phyloP scores from a whole-genome alignment of 805 yeast species.

The Saccharomycopsis javanensis region DNA sequence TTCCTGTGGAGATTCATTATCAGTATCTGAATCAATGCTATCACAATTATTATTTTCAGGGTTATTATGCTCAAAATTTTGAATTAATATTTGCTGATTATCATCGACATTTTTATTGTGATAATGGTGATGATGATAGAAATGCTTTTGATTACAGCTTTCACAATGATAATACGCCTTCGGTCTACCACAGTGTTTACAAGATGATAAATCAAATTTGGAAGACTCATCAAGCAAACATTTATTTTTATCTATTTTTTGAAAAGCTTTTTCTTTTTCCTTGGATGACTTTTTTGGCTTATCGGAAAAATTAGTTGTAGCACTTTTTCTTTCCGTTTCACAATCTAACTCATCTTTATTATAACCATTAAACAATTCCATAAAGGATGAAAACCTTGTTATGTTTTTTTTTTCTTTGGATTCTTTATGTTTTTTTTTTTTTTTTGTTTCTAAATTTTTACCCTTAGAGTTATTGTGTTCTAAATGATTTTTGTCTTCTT shows the following conservation, averaged over 20 bases:
- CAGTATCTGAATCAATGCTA: too few species aligned
- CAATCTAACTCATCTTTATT: background rate
- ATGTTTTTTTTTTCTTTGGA: background rate
- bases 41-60: too few species aligned
- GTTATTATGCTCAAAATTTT: background rate
- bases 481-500: background rate
- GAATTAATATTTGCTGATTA: background rate
- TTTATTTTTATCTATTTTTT: background rate
- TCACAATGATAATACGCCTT: slow-evolving; percentile 7
- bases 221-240: background rate
- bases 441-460: background rate
- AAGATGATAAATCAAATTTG: background rate
- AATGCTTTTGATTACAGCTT: slow-evolving; percentile 5
- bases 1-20: too few species aligned
- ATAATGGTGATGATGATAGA: slow-evolving; percentile 10
- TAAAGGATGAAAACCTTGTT: background rate
- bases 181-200: slow-evolving; percentile 3
- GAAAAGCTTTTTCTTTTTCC: background rate
- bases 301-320: background rate
- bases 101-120: background rate
- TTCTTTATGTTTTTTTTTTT: background rate
- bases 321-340: background rate
- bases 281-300: background rate
- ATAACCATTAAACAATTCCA: background rate
- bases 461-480: background rate